Percentiles rank a stretch among this genome's conserved stretches.
These are phyloP conservation scores for Hansenula anomala DNA, from an alignment of 1,139 yeast species.

Conservation along the genomic window DNA sequence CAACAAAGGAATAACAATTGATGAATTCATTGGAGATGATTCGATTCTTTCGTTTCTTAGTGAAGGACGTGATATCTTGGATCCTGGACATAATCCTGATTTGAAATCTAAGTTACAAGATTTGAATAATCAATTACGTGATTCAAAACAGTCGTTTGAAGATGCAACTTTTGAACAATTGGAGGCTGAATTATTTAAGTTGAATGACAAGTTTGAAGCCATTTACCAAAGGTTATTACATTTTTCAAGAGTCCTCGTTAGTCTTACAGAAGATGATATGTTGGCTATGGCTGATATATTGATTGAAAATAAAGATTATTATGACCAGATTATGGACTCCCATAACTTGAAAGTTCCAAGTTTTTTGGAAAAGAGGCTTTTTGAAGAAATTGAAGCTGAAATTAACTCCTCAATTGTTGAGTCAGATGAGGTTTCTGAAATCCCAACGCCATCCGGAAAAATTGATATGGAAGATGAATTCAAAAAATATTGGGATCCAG, in stretches of 20 bases:
- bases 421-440: too few relatives aligned
- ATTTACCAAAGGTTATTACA: constrained; percentile 10
- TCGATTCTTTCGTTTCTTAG: constrained; percentile 8
- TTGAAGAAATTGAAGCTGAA: background rate
- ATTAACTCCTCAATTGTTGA: too few relatives aligned
- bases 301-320: constrained; percentile 4
- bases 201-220: constrained; percentile 9
- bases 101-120: constrained; percentile 3
- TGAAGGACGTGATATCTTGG: constrained; percentile 8
- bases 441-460: too few relatives aligned
- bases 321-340: background rate
- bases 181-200: background rate
- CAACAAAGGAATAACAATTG: background rate
- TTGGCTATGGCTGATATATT: constrained; percentile 13
- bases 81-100: constrained; percentile 2
- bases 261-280: constrained; percentile 12
- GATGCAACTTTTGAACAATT: constrained; percentile 8
- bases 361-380: background rate
- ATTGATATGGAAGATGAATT: background rate
- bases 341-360: background rate
- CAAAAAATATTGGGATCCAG: constrained; percentile 11
- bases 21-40: constrained; percentile 9
- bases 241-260: constrained; percentile 14
- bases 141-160: constrained; percentile 8
- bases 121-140: background rate